These are phyloP conservation scores for Prunus mira DNA, from an alignment of 306 rosid genomes.

Conservation along the genomic window DNA sequence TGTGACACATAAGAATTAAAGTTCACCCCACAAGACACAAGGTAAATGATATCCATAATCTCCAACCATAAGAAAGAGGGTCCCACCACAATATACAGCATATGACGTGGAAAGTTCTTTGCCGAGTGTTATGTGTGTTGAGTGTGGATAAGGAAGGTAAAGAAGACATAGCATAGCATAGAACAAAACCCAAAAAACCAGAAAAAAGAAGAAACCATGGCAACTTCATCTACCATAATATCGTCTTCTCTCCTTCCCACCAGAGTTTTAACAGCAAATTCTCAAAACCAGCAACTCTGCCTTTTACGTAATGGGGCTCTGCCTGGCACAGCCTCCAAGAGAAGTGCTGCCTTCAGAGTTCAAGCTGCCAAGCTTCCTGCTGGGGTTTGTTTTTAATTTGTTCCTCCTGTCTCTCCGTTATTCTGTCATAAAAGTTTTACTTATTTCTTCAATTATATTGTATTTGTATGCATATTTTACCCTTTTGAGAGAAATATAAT, in stretches of 20 bases:
- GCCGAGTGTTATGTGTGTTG: neutral
- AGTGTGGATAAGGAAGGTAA: constrained; percentile 24
- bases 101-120: constrained; percentile 12
- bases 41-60: neutral
- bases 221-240: constrained; percentile 42
- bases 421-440: too few species aligned
- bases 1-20: too few species aligned
- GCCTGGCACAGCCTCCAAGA: constrained; percentile 12
- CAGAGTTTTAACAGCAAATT: constrained; percentile 14
- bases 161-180: neutral
- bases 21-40: neutral
- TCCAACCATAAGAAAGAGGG: neutral
- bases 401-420: too few species aligned
- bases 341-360: constrained; percentile 37
- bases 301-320: constrained; percentile 22
- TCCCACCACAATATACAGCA: neutral
- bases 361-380: constrained; percentile 73
- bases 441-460: neutral
- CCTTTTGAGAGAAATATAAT: too few species aligned
- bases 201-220: constrained; percentile 35
- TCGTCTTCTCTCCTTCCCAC: constrained; percentile 49
- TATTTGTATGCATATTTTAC: too few species aligned
- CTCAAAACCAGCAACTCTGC: constrained; percentile 18
- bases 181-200: neutral
- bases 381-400: constrained; percentile 46